A percentile compares a stretch with the other conserved stretches of the same genome.
Evolutionary conservation across 768 basidiomycete genomes (phyloP).

Genomic region (Pilatotrama ljubarskyi): DNA sequence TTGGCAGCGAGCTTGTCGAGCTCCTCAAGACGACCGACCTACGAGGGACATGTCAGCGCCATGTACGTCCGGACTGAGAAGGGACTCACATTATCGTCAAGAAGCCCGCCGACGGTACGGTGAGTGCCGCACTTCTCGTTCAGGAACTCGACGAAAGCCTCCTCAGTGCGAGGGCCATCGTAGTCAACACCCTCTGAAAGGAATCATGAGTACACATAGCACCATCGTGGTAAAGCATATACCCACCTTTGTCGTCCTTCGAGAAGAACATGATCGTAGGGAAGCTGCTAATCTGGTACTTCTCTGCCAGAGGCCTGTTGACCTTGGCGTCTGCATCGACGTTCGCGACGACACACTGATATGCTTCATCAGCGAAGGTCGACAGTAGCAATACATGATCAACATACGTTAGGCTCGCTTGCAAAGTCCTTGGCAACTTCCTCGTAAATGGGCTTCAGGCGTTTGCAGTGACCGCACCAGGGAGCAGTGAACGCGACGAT

Average conservation of each 20-base stretch:
- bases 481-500: slow-evolving; percentile 83
- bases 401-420: slow-evolving; percentile 67
- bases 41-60: not conserved
- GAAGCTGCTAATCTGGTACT: slow-evolving; percentile 78
- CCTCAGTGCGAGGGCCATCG: slow-evolving; percentile 67
- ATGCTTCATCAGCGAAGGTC: not conserved
- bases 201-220: not conserved
- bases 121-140: slow-evolving; percentile 87
- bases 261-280: slow-evolving; percentile 97
- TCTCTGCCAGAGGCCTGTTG: slow-evolving; percentile 68
- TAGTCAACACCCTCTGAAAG: slow-evolving; percentile 55
- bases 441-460: slow-evolving; percentile 83
- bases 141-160: slow-evolving; percentile 74
- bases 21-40: slow-evolving; percentile 81
- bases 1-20: slow-evolving; percentile 77
- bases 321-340: slow-evolving; percentile 83
- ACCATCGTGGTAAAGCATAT: not conserved
- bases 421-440: slow-evolving; percentile 81
- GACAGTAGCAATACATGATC: not conserved
- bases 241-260: slow-evolving; percentile 52
- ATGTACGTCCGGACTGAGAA: not conserved
- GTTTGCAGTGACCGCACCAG: slow-evolving; percentile 97
- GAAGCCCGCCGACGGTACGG: slow-evolving; percentile 78
- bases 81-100: slow-evolving; percentile 60
- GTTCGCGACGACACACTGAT: slow-evolving; percentile 86